Evolutionary conservation across 1,284 basidiomycete species (phyloP).

Genomic region (Puccinia novopanici): DNA sequence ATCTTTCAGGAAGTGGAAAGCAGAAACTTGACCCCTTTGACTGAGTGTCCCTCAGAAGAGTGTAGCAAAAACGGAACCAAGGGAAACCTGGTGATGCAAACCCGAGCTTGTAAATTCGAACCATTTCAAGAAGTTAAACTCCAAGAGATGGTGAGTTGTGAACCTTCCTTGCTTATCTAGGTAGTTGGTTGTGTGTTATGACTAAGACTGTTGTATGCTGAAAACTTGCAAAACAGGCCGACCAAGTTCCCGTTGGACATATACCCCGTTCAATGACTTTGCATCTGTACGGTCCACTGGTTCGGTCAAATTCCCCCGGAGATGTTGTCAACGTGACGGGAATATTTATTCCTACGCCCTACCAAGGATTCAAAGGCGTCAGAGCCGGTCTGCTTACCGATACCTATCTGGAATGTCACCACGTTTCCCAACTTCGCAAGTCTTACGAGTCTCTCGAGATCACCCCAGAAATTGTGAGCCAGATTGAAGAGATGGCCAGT

Average conservation of each 20-base stretch:
- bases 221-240: slow-evolving; percentile 66
- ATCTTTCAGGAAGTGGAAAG: slow-evolving; percentile 97
- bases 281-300: slow-evolving; percentile 86
- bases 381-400: slow-evolving; percentile 94
- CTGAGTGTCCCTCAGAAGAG: slow-evolving; percentile 69
- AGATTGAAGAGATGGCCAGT: slow-evolving; percentile 70
- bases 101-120: slow-evolving; percentile 91
- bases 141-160: slow-evolving; percentile 85
- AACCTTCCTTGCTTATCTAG: background rate
- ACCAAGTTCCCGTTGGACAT: slow-evolving; percentile 98
- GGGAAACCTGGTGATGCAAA: slow-evolving; percentile 96
- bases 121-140: slow-evolving; percentile 99
- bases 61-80: slow-evolving; percentile 85
- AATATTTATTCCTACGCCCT: slow-evolving; percentile 84
- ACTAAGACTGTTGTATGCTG: background rate
- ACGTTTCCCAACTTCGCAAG: slow-evolving; percentile 93
- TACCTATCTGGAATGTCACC: slow-evolving; percentile 90
- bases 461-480: slow-evolving; percentile 77
- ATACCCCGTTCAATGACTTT: slow-evolving; percentile 98
- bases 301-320: slow-evolving; percentile 88
- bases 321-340: slow-evolving; percentile 91
- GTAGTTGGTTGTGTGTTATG: background rate
- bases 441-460: slow-evolving; percentile 93
- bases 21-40: slow-evolving; percentile 85
- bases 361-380: slow-evolving; percentile 81